These are phyloP conservation scores for Boletales sp. DNA, from an alignment of 768 basidiomycete species.

Conservation along the genomic window DNA sequence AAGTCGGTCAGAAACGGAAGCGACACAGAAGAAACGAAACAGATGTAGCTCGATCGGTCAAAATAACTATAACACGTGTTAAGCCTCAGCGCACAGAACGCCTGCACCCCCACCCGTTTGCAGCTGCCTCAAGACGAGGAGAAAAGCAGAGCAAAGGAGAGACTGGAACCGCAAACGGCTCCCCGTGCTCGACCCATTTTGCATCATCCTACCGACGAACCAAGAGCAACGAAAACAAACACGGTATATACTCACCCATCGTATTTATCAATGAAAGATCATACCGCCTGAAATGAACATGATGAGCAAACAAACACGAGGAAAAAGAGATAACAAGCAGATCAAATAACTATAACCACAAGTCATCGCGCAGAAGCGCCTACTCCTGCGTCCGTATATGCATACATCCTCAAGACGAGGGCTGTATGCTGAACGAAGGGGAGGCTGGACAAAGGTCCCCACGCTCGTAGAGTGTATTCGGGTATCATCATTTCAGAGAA, in stretches of 20 bases:
- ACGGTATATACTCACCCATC: slow-evolving; percentile 4
- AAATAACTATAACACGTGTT: slow-evolving; percentile 32
- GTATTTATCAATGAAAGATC: neutral
- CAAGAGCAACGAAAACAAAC: neutral
- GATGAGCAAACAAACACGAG: slow-evolving; percentile 4
- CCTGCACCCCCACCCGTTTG: slow-evolving; percentile 20
- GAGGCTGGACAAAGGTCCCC: slow-evolving; percentile 34
- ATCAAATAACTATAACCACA: slow-evolving; percentile 38
- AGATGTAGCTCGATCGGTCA: slow-evolving; percentile 13
- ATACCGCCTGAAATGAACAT: neutral
- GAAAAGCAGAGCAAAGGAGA: slow-evolving; percentile 16
- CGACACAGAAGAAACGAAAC: no score
- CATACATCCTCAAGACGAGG: slow-evolving; percentile 34
- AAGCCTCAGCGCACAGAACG: slow-evolving; percentile 22
- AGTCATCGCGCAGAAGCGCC: slow-evolving; percentile 34
- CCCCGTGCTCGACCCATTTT: slow-evolving; percentile 23
- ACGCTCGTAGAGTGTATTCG: slow-evolving; percentile 28
- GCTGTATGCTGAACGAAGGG: slow-evolving; percentile 31
- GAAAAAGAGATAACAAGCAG: neutral
- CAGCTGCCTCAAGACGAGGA: slow-evolving; percentile 27
- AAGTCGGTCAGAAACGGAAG: no score
- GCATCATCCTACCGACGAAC: slow-evolving; percentile 28
- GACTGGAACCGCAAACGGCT: slow-evolving; percentile 18
- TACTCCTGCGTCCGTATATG: slow-evolving; percentile 33
- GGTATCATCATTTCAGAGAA: slow-evolving; percentile 27